phyloP scores from a whole-genome alignment of 495 filamentous ascomycete species.

The Schizothecium vesticola region DNA sequence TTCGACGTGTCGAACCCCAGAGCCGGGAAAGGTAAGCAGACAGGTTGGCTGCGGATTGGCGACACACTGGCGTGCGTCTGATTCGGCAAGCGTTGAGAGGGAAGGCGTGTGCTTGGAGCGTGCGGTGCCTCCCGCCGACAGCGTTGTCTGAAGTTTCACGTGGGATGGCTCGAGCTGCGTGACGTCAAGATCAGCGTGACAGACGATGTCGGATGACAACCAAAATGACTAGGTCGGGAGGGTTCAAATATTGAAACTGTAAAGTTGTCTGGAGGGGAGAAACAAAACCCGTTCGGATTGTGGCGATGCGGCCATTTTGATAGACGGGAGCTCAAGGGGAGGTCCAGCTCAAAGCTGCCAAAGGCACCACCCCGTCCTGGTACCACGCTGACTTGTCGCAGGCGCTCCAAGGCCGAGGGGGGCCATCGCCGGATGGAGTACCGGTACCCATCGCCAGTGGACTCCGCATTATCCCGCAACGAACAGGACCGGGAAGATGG shows the following conservation, averaged over 20 bases:
- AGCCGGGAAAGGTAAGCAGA: neutral
- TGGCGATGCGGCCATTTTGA: constrained; percentile 17
- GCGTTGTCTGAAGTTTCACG: neutral
- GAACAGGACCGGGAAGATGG: neutral
- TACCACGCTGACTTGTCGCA: neutral
- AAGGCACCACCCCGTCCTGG: neutral
- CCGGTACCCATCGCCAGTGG: neutral
- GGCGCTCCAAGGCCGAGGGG: constrained; percentile 1
- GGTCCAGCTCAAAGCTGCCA: neutral
- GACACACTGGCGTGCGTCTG: neutral
- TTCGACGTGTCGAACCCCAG: neutral
- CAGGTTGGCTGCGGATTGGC: neutral
- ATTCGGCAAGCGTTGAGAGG: neutral
- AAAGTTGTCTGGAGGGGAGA: neutral
- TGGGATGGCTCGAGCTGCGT: neutral
- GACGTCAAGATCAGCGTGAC: neutral
- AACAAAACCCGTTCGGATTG: neutral
- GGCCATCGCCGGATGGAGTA: neutral
- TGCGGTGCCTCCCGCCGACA: neutral
- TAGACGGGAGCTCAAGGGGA: constrained; percentile 4
- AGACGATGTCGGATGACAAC: neutral
- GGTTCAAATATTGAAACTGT: neutral
- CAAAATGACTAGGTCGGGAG: neutral
- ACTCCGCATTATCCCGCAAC: constrained; percentile 14
- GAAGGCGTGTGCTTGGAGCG: neutral